These are phyloP conservation scores for Xylariaceae sp. DNA, from an alignment of 2,329 filamentous ascomycete genomes.

Conservation along the genomic window DNA sequence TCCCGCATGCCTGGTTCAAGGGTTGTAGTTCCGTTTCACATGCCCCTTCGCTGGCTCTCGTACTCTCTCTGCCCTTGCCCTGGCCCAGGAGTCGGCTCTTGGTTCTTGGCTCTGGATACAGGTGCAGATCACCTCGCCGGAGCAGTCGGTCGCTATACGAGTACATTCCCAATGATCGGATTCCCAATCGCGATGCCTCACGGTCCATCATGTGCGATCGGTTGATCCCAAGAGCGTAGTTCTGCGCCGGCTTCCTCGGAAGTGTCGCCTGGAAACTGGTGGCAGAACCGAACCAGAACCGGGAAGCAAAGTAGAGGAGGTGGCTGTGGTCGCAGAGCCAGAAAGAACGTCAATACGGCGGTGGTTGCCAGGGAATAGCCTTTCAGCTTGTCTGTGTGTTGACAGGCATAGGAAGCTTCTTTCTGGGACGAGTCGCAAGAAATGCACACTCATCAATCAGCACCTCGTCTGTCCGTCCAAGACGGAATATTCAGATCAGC, in stretches of 20 bases:
- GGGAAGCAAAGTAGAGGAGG: neutral
- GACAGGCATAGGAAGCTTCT: neutral
- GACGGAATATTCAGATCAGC: neutral
- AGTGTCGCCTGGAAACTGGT: neutral
- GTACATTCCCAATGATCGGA: neutral
- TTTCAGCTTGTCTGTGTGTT: neutral
- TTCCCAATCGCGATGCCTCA: neutral
- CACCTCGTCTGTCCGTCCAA: neutral
- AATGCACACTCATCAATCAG: slow-evolving; percentile 5
- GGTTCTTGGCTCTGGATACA: neutral
- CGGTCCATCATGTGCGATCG: neutral
- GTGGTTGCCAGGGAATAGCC: neutral
- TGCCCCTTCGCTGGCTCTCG: neutral
- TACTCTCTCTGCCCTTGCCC: neutral
- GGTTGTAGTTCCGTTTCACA: slow-evolving; percentile 14
- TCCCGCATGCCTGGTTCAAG: slow-evolving; percentile 9
- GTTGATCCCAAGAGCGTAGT: neutral
- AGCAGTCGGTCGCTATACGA: neutral
- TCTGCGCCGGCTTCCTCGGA: slow-evolving; percentile 3
- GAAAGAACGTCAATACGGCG: neutral
- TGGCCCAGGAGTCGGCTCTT: slow-evolving; percentile 12
- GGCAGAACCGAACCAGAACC: neutral
- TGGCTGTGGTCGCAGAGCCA: neutral
- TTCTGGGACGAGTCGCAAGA: neutral
- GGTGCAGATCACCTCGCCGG: slow-evolving; percentile 9